Evolutionary conservation across 2,329 filamentous ascomycete genomes (phyloP).

Genomic region (Fusarium protoensiforme): DNA sequence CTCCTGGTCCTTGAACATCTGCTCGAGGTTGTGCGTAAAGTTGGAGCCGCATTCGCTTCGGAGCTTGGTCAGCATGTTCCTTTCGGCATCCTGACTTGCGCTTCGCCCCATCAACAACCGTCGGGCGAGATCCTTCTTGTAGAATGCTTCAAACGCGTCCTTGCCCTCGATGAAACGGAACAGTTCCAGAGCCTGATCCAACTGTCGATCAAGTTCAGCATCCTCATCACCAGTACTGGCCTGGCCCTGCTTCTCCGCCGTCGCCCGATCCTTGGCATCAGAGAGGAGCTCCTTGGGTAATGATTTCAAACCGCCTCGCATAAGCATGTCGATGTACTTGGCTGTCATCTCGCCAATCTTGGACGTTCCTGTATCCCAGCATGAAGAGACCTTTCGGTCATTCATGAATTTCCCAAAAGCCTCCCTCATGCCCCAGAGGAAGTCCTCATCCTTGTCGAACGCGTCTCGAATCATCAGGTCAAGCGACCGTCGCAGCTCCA

Average conservation of each 20-base stretch:
- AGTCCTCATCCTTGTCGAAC: slow-evolving; percentile 80
- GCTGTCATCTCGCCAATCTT: slow-evolving; percentile 99
- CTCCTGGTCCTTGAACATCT: slow-evolving; percentile 99
- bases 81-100: slow-evolving; percentile 93
- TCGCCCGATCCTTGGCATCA: slow-evolving; percentile 66
- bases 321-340: slow-evolving; percentile 91
- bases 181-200: slow-evolving; percentile 92
- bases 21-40: slow-evolving; percentile 97
- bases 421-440: slow-evolving; percentile 83
- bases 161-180: slow-evolving; percentile 98
- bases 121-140: slow-evolving; percentile 95
- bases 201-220: slow-evolving; percentile 87
- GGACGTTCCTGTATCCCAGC: slow-evolving; percentile 84
- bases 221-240: slow-evolving; percentile 86
- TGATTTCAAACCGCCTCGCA: slow-evolving; percentile 88
- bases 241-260: slow-evolving; percentile 70
- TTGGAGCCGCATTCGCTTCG: slow-evolving; percentile 93
- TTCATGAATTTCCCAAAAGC: slow-evolving; percentile 94
- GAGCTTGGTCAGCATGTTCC: slow-evolving; percentile 92
- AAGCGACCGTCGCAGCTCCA: slow-evolving; percentile 82
- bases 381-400: slow-evolving; percentile 77
- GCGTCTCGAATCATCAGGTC: slow-evolving; percentile 81
- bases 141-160: slow-evolving; percentile 98
- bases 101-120: slow-evolving; percentile 91
- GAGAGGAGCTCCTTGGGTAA: slow-evolving; percentile 76